Conservation (phyloP, 2,329 filamentous ascomycete genomes). For the Pezicula carpinea region DNA sequence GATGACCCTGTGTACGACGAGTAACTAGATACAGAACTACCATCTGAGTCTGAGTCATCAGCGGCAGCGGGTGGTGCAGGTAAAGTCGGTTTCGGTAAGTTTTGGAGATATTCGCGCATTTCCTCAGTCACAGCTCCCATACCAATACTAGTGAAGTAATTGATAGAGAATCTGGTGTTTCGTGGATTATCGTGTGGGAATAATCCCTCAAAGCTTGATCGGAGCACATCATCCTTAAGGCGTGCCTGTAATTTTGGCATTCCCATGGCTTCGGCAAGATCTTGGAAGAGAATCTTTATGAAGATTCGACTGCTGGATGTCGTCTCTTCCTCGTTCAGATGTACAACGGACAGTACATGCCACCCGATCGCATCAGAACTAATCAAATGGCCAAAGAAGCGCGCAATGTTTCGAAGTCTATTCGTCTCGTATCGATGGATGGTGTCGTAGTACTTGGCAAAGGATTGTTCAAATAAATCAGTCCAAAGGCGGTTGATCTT, state of each 20-base stretch:
- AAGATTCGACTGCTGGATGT: conserved; percentile 97
- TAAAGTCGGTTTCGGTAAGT: conserved; percentile 78
- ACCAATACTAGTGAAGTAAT: conserved; percentile 97
- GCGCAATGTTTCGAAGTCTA: conserved; percentile 86
- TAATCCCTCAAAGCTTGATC: conserved; percentile 74
- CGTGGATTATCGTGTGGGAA: conserved; percentile 87
- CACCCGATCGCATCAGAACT: conserved; percentile 85
- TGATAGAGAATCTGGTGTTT: conserved; percentile 95
- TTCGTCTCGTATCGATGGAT: conserved; percentile 98
- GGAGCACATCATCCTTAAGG: conserved; percentile 73
- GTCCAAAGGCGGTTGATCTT: conserved; percentile 95
- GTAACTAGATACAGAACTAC: conserved; percentile 67
- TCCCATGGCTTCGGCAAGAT: conserved; percentile 81
- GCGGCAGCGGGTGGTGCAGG: conserved; percentile 58
- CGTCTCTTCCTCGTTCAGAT: conserved; percentile 94
- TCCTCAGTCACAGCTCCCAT: conserved; percentile 94
- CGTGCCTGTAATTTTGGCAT: conserved; percentile 73
- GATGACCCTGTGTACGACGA: conserved; percentile 66
- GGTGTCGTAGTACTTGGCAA: conserved; percentile 91
- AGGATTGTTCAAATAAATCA: conserved; percentile 85
- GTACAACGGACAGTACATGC: conserved; percentile 81
- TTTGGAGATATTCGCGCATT: conserved; percentile 87
- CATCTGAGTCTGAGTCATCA: conserved; percentile 59
- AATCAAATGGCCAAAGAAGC: conserved; percentile 90
- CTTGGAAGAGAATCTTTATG: conserved; percentile 95